A percentile compares a stretch with the other conserved stretches of the same genome.
These are phyloP conservation scores for Monilinia fructigena DNA, from an alignment of 2,329 filamentous ascomycete genomes.

Conservation along the genomic window DNA sequence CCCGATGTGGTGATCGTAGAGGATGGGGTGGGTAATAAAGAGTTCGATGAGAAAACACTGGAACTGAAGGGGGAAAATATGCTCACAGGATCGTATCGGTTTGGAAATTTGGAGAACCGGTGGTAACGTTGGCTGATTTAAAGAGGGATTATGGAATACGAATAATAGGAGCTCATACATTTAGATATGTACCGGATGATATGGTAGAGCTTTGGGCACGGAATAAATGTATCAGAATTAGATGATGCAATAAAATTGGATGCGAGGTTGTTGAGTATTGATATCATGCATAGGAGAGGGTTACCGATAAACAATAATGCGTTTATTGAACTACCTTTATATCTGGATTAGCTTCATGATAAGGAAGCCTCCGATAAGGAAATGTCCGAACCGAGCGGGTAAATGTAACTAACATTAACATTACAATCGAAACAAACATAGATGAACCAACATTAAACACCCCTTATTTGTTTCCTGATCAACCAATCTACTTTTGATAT, in stretches of 20 bases:
- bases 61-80: background rate
- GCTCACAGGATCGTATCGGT: background rate
- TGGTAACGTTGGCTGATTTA: background rate
- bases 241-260: too few species aligned
- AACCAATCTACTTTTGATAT: background rate
- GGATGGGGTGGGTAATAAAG: too few species aligned
- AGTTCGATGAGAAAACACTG: too few species aligned
- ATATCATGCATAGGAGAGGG: background rate
- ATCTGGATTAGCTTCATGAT: too few species aligned
- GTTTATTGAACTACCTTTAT: too few species aligned
- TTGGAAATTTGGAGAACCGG: too few species aligned
- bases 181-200: too few species aligned
- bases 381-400: conserved; percentile 5
- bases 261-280: background rate
- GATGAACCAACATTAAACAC: background rate
- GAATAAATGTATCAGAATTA: background rate
- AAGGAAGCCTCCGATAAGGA: conserved; percentile 2
- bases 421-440: background rate
- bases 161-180: too few species aligned
- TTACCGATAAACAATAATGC: background rate
- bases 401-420: background rate
- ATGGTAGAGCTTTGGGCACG: too few species aligned
- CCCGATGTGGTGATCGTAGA: too few species aligned
- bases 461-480: background rate
- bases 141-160: background rate